These are phyloP conservation scores for Thalassiosira exigua DNA, from an alignment of 352 stramenopile genomes.

Conservation along the genomic window DNA sequence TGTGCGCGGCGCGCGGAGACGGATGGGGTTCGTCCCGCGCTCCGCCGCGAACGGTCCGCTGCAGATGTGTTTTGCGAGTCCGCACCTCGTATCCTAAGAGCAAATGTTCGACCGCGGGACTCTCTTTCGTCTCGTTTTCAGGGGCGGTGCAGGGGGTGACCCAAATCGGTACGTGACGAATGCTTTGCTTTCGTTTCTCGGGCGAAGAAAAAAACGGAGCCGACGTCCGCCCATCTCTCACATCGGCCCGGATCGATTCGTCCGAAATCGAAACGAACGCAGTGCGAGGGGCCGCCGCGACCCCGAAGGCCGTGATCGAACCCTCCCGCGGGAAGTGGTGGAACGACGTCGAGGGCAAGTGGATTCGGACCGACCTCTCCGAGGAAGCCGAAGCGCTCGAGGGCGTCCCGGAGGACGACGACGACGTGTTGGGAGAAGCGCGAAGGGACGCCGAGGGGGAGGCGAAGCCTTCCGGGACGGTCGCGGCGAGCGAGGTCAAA, in stretches of 20 bases:
- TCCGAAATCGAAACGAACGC: neutral
- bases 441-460: slow-evolving; percentile 53
- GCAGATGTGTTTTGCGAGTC: no score
- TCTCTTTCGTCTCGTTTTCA: no score
- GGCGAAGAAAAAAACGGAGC: no score
- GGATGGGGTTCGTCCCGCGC: no score
- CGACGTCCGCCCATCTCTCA: no score
- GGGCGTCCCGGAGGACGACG: slow-evolving; percentile 71
- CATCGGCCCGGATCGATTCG: no score
- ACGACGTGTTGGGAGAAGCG: slow-evolving; percentile 69
- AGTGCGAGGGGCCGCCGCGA: slow-evolving; percentile 60
- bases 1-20: slow-evolving; percentile 8
- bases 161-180: slow-evolving; percentile 22
- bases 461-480: slow-evolving; percentile 15
- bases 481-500: slow-evolving; percentile 61
- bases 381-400: slow-evolving; percentile 64
- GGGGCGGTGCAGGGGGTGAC: slow-evolving; percentile 37
- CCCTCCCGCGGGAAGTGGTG: slow-evolving; percentile 83
- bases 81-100: no score
- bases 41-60: no score
- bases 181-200: no score
- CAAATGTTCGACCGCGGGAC: no score
- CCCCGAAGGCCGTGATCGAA: slow-evolving; percentile 63
- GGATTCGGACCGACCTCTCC: slow-evolving; percentile 78
- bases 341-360: slow-evolving; percentile 80